phyloP scores from a whole-genome alignment of 2,329 filamentous ascomycete species.

The Metarhizium anisopliae region DNA sequence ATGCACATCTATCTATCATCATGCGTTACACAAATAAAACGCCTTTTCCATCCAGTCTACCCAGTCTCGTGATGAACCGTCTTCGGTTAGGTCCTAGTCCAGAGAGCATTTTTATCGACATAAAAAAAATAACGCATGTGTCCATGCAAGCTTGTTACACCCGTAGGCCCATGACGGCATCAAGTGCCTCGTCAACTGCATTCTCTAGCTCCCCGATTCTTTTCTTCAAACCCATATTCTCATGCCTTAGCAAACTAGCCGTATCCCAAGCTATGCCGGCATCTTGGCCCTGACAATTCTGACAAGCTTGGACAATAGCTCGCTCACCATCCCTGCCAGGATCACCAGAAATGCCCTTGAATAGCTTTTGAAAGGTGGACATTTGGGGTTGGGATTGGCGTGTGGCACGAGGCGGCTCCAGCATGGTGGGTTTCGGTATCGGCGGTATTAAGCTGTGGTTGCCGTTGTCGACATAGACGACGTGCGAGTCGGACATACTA shows the following conservation, averaged over 20 bases:
- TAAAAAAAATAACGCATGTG: neutral
- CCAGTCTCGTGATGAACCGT: neutral
- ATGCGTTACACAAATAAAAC: slow-evolving; percentile 2
- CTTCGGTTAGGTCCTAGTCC: neutral
- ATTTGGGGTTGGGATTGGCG: slow-evolving; percentile 23
- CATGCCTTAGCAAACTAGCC: slow-evolving; percentile 49
- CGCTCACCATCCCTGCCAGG: slow-evolving; percentile 11
- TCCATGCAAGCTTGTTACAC: neutral
- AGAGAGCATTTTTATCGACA: neutral
- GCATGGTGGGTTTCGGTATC: slow-evolving; percentile 15
- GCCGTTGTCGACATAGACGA: slow-evolving; percentile 13
- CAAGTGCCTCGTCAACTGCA: slow-evolving; percentile 52
- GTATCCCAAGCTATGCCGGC: slow-evolving; percentile 56
- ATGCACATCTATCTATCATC: neutral
- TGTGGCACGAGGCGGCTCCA: slow-evolving; percentile 22
- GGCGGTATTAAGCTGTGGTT: slow-evolving; percentile 3
- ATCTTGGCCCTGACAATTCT: slow-evolving; percentile 50
- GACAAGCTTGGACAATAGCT: slow-evolving; percentile 28
- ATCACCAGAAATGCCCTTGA: slow-evolving; percentile 32
- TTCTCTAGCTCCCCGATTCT: slow-evolving; percentile 50
- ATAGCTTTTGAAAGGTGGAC: slow-evolving; percentile 31
- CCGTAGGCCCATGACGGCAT: slow-evolving; percentile 44
- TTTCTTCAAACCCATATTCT: slow-evolving; percentile 53
- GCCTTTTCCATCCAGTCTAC: neutral
- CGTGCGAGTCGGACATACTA: slow-evolving; percentile 19